Percentiles rank a stretch among this genome's conserved stretches.
phyloP scores from a whole-genome alignment of 768 basidiomycete species.

The Boletus patriciae region DNA sequence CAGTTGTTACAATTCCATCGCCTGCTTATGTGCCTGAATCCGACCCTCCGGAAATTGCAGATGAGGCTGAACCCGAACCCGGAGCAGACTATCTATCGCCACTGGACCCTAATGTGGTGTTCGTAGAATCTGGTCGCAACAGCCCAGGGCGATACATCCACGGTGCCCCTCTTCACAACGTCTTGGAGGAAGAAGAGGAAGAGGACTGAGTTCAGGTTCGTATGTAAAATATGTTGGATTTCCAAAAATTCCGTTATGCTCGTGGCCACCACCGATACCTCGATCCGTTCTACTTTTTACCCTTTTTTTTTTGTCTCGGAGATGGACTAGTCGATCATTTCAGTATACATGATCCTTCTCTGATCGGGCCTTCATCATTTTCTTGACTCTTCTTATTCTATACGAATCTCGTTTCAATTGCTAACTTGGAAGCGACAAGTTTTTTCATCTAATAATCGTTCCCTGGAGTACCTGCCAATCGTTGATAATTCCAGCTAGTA shows the following conservation, averaged over 20 bases:
- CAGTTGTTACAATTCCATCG: conserved; percentile 9
- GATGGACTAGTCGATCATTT: conserved; percentile 12
- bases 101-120: conserved; percentile 33
- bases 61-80: conserved; percentile 31
- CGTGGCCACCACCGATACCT: conserved; percentile 29
- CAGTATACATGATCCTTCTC: conserved; percentile 3
- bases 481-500: conserved; percentile 21
- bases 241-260: conserved; percentile 11
- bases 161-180: conserved; percentile 84
- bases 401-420: conserved; percentile 7
- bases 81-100: conserved; percentile 30
- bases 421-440: conserved; percentile 10
- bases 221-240: conserved; percentile 25
- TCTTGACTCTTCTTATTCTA: neutral
- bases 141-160: conserved; percentile 78
- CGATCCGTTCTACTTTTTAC: conserved; percentile 8
- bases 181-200: conserved; percentile 73
- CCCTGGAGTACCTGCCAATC: conserved; percentile 22
- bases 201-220: conserved; percentile 42
- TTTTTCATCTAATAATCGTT: conserved; percentile 26
- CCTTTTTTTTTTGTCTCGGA: conserved; percentile 1
- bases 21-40: conserved; percentile 19
- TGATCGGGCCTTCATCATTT: neutral
- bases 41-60: conserved; percentile 27
- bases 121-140: conserved; percentile 53